Evolutionary conservation across 139 green algal species (phyloP).

Genomic region (Tetradesmus obliquus): DNA sequence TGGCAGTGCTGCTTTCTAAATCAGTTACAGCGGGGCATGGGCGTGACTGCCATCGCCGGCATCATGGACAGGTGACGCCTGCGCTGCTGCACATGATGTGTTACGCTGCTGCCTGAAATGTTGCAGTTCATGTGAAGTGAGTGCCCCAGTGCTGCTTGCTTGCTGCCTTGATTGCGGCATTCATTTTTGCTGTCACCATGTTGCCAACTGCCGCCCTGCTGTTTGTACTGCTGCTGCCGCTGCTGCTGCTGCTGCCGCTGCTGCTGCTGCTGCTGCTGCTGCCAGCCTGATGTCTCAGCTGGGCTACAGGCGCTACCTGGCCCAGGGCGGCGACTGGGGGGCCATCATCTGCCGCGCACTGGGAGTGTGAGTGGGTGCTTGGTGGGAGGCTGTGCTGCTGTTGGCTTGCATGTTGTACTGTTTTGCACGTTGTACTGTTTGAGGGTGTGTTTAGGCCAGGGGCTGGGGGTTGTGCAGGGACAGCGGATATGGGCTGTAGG

Average conservation of each 20-base stretch:
- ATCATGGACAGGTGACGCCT: neutral
- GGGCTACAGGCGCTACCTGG: constrained; percentile 36
- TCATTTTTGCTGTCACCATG: no score
- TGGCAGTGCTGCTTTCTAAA: neutral
- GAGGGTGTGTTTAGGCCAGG: no score
- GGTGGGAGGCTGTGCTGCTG: neutral
- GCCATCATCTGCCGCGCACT: constrained; percentile 31
- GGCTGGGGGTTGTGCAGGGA: no score
- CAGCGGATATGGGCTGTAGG: no score
- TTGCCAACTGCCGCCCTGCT: no score
- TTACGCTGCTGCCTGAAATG: no score
- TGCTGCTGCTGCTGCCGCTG: neutral
- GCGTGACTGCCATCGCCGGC: constrained; percentile 30
- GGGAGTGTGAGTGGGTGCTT: constrained; percentile 18
- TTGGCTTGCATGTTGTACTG: no score
- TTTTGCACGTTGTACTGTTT: no score
- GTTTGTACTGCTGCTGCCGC: neutral
- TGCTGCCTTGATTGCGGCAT: no score
- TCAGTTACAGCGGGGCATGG: neutral
- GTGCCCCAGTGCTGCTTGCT: no score
- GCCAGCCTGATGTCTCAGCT: constrained; percentile 33
- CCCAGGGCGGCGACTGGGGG: constrained; percentile 45
- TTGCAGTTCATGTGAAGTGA: no score
- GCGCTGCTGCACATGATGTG: no score
- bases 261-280: constrained; percentile 5